Evolutionary conservation across 768 basidiomycete genomes (phyloP).

Genomic region (Amanita inopinata): DNA sequence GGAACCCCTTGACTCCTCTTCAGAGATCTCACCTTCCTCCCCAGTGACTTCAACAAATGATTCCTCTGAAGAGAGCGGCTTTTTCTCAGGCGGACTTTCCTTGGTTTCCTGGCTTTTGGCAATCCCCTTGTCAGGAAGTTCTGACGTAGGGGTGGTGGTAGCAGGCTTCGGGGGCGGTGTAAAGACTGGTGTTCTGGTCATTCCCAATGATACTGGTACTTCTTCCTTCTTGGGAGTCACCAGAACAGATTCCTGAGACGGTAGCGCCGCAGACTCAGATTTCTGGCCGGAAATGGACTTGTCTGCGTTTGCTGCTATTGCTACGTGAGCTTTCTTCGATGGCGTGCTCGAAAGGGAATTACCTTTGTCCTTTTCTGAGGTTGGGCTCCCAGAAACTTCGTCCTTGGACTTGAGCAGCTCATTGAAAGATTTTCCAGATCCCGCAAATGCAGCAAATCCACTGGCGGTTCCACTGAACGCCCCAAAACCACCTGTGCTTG

Average conservation of each 20-base stretch:
- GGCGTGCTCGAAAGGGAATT: background rate
- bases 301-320: background rate
- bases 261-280: background rate
- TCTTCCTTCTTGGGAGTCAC: slow-evolving; percentile 3
- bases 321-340: background rate
- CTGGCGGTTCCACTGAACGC: slow-evolving; percentile 36
- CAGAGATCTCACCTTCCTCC: slow-evolving; percentile 14
- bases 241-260: background rate
- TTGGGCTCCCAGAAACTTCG: background rate
- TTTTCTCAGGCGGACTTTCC: background rate
- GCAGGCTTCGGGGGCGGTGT: background rate
- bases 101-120: background rate
- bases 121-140: slow-evolving; percentile 12
- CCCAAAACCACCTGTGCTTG: slow-evolving; percentile 35
- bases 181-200: background rate
- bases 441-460: slow-evolving; percentile 34
- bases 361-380: background rate
- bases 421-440: slow-evolving; percentile 42
- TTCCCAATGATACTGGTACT: slow-evolving; percentile 1
- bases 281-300: too few species aligned
- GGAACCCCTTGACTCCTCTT: slow-evolving; percentile 10
- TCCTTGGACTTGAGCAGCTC: slow-evolving; percentile 2
- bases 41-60: slow-evolving; percentile 19
- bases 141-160: slow-evolving; percentile 3
- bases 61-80: slow-evolving; percentile 14